phyloP scores from a whole-genome alignment of 1,284 basidiomycete species.

The Sanghuangporus baumii region DNA sequence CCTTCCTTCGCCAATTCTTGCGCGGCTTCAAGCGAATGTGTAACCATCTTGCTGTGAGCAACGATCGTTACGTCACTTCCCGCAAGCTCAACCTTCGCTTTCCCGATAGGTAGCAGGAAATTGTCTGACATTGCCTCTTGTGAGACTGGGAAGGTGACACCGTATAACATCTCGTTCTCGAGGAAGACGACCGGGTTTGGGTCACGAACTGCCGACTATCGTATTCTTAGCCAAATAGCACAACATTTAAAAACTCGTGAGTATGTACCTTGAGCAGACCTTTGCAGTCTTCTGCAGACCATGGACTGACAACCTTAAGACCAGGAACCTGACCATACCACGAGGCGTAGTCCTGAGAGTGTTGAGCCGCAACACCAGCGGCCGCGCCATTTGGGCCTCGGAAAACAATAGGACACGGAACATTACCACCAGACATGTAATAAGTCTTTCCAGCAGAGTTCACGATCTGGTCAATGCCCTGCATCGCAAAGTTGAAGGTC shows the following conservation, averaged over 20 bases:
- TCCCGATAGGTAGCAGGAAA: conserved; percentile 95
- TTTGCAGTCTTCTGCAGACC: conserved; percentile 97
- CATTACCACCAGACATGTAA: conserved; percentile 99
- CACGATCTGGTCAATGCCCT: conserved; percentile 99
- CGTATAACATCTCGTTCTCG: conserved; percentile 99
- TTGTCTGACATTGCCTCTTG: conserved; percentile 92
- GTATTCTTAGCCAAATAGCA: conserved; percentile 13
- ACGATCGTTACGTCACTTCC: conserved; percentile 95
- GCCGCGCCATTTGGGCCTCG: conserved; percentile 99
- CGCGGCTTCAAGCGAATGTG: conserved; percentile 89
- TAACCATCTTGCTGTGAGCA: conserved; percentile 96
- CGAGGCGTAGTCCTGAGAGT: conserved; percentile 87
- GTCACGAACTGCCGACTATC: conserved; percentile 90
- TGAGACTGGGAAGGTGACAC: conserved; percentile 94
- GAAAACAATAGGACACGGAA: conserved; percentile 98
- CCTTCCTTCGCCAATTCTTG: conserved; percentile 93
- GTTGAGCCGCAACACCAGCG: conserved; percentile 91
- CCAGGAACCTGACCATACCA: conserved; percentile 91
- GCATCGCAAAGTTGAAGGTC: conserved; percentile 96
- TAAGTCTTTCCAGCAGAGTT: conserved; percentile 99
- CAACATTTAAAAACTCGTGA: neutral
- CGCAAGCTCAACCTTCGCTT: conserved; percentile 92
- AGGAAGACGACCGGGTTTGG: conserved; percentile 98
- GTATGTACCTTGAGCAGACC: conserved; percentile 85
- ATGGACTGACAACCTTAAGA: conserved; percentile 96